Conservation (phyloP, 1,139 yeast genomes). For the Yamadazyma blattariae region DNA sequence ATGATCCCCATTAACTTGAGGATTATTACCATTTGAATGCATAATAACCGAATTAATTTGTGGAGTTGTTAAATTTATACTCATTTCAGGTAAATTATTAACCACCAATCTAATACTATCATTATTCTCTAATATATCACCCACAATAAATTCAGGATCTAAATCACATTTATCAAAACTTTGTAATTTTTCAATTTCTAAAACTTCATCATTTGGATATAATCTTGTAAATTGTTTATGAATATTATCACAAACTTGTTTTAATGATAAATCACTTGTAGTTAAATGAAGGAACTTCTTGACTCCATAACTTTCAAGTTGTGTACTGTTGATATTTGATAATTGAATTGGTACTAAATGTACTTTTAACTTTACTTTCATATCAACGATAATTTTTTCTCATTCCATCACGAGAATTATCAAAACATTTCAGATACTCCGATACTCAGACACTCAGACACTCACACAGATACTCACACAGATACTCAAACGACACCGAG, state of each 20-base stretch:
- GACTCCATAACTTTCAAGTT: slow-evolving; percentile 6
- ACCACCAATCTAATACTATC: slow-evolving; percentile 46
- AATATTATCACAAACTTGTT: slow-evolving; percentile 50
- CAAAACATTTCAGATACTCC: no score
- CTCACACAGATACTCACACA: no score
- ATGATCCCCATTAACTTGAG: background rate
- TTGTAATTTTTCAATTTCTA: slow-evolving; percentile 57
- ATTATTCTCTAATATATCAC: slow-evolving; percentile 58
- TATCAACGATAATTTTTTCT: background rate
- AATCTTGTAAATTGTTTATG: slow-evolving; percentile 50
- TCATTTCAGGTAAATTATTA: slow-evolving; percentile 2
- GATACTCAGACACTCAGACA: no score
- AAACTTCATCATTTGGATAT: slow-evolving; percentile 57
- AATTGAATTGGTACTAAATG: slow-evolving; percentile 31
- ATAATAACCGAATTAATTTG: slow-evolving; percentile 1
- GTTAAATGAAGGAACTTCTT: slow-evolving; percentile 65
- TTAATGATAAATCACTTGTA: slow-evolving; percentile 39
- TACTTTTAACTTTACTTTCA: slow-evolving; percentile 34
- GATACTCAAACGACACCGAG: no score
- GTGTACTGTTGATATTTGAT: slow-evolving; percentile 15
- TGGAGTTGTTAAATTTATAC: background rate
- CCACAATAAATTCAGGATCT: slow-evolving; percentile 68
- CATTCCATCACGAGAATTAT: no score
- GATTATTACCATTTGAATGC: background rate
- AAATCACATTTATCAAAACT: slow-evolving; percentile 67